Evolutionary conservation across 805 yeast species (phyloP), one percentile per base, ranked within the genome.

Genomic region (Saccharomycodes ludwigii): DNA sequence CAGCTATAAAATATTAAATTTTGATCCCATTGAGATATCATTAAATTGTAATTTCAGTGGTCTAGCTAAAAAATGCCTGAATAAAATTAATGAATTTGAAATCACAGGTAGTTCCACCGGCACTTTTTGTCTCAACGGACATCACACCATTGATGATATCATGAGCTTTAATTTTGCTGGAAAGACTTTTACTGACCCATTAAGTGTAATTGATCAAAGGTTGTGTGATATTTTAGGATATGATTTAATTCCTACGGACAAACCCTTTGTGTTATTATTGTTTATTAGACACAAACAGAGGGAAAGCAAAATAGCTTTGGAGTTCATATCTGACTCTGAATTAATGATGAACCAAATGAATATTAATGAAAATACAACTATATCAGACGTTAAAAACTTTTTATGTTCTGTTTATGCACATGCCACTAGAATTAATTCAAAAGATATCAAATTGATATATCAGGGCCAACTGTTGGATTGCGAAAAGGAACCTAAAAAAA

Each of bases 361-460:
- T 6, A 40, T 49, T 4, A 38, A 41, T 4, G 18, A 40, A 3
- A 35, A 37, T 3, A 50, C 56, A 1, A 50, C 48, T 1, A 48
- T 53, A 2, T 33, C 36, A 15, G 46, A 48, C 7, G 47, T 53
- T 4, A 47, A 43, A 27, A 41, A 43, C 13, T 53, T 46, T 27
- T 40, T 52, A 6, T 41, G 49, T 29, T 37, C 47, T 9, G 46
- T 43, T 18, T 48, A 48, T 33, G 36, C 42, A 4, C 46, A 45
- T 21, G 35, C 47, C 1, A 32, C 45, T 18, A 35, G 47, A 15
- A 31, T 50, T 24, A 24, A 40, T 12, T 33, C 41, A 0, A 35
- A 28, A 10, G 49, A 48, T 19, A 42, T 54, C n/a, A 46, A 43
- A 29, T 31, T 54, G 35, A 41, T 49, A 10, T 48, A 44, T 31